Conservation (phyloP, 108 stramenopile species). For the Craspedostauros australis region DNA sequence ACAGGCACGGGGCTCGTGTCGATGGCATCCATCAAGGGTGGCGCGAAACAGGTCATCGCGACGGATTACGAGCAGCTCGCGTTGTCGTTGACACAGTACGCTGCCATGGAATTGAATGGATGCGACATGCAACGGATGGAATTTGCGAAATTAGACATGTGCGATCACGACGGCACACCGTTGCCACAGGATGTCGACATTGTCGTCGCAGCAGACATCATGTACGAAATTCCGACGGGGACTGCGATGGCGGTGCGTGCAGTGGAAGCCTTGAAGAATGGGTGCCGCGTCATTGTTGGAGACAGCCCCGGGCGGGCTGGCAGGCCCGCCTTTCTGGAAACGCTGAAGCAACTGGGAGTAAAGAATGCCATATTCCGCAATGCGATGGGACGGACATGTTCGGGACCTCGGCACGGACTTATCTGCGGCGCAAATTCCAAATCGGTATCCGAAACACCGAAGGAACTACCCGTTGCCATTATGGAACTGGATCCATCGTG, state of each 20-base stretch:
- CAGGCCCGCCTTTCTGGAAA: conserved; percentile 49
- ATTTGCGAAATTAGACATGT: conserved; percentile 39
- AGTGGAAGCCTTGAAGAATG: conserved; percentile 41
- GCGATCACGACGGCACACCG: conserved; percentile 21
- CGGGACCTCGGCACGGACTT: conserved; percentile 46
- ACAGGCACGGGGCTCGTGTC: conserved; percentile 60
- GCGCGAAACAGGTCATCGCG: conserved; percentile 36
- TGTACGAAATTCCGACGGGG: conserved; percentile 68
- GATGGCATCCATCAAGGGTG: conserved; percentile 35
- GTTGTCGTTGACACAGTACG: conserved; percentile 31
- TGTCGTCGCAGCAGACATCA: conserved; percentile 58
- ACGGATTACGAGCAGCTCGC: conserved; percentile 60
- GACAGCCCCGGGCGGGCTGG: conserved; percentile 53
- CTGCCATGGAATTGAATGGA: conserved; percentile 21
- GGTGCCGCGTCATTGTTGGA: conserved; percentile 47
- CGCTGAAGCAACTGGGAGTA: conserved; percentile 29
- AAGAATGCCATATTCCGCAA: conserved; percentile 27
- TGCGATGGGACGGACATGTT: conserved; percentile 35
- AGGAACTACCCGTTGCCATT: conserved; percentile 38
- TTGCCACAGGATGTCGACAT: conserved; percentile 30
- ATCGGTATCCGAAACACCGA: conserved; percentile 28
- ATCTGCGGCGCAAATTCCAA: conserved; percentile 46
- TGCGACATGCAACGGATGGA: conserved; percentile 6
- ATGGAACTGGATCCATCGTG: conserved; percentile 42
- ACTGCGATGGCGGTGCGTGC: conserved; percentile 42